Conservation (phyloP, 192 early-diverging fungal genomes). For the Coemansia sp. region DNA sequence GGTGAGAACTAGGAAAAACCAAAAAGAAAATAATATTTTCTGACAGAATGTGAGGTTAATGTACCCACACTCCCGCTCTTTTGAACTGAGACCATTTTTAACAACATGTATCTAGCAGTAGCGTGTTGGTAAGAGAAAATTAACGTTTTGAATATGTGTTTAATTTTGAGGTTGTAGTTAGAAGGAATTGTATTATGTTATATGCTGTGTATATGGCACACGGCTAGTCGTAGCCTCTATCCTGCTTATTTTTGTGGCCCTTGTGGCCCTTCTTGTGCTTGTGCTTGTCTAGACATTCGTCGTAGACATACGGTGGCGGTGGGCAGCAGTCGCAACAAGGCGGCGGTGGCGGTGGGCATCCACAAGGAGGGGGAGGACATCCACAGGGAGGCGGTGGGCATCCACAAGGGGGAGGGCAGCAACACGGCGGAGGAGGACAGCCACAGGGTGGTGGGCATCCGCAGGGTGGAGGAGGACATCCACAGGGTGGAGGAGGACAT, state of each 20-base stretch:
- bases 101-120: not conserved
- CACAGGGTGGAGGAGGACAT: not conserved
- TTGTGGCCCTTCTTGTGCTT: conserved; percentile 11
- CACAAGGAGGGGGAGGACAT: conserved; percentile 22
- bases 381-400: conserved; percentile 8
- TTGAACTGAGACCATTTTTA: not conserved
- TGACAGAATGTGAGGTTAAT: not conserved
- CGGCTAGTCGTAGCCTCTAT: not conserved
- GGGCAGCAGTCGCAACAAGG: conserved; percentile 26
- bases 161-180: not conserved
- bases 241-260: conserved; percentile 8
- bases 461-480: conserved; percentile 10
- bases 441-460: not conserved
- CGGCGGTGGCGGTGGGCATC: conserved; percentile 17
- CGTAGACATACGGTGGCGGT: conserved; percentile 36
- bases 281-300: conserved; percentile 20
- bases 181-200: not conserved
- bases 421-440: not conserved
- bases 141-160: not conserved
- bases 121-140: not conserved
- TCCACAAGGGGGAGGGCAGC: conserved; percentile 14
- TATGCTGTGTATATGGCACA: not conserved
- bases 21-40: not conserved
- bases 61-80: not conserved
- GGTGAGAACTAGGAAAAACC: not conserved